Percentiles rank a stretch among this genome's conserved stretches.
Evolutionary conservation across 2,329 filamentous ascomycete species (phyloP).

Genomic region (Hymenoscyphus infarciens): DNA sequence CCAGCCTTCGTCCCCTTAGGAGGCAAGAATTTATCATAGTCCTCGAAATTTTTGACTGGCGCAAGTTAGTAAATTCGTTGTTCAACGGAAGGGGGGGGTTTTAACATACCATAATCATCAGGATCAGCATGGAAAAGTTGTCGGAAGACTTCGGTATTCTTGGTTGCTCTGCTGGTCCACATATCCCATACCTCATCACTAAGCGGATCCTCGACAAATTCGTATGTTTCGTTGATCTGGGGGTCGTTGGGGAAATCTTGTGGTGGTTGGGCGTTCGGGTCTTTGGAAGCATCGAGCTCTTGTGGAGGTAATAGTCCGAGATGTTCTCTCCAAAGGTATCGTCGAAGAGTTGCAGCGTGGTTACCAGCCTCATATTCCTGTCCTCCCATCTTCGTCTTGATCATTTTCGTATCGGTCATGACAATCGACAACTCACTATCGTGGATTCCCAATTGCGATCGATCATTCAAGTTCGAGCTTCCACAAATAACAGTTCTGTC

Average conservation of each 20-base stretch:
- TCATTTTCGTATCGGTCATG: constrained; percentile 73
- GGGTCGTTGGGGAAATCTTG: constrained; percentile 61
- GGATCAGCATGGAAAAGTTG: constrained; percentile 85
- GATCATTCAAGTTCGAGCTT: constrained; percentile 88
- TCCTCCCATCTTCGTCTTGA: constrained; percentile 76
- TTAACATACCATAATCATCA: constrained; percentile 67
- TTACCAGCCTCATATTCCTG: constrained; percentile 72
- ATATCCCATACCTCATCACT: constrained; percentile 61
- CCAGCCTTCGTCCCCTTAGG: constrained; percentile 71
- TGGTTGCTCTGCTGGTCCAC: constrained; percentile 67
- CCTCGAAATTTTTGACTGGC: constrained; percentile 77
- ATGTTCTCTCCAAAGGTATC: constrained; percentile 87
- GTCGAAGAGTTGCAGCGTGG: constrained; percentile 75
- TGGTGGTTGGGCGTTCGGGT: constrained; percentile 72
- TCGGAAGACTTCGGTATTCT: constrained; percentile 72
- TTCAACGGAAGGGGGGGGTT: constrained; percentile 5
- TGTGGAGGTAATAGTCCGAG: constrained; percentile 77
- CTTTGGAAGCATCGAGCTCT: constrained; percentile 60
- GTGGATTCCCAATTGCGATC: constrained; percentile 80
- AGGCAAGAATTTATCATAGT: constrained; percentile 78
- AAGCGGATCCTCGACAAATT: constrained; percentile 69
- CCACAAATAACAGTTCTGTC: constrained; percentile 83
- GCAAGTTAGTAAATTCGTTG: not conserved
- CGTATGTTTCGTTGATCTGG: constrained; percentile 58
- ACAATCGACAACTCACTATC: constrained; percentile 90